These are phyloP conservation scores for Starmerella stellata DNA, from an alignment of 805 yeast species.

Conservation along the genomic window DNA sequence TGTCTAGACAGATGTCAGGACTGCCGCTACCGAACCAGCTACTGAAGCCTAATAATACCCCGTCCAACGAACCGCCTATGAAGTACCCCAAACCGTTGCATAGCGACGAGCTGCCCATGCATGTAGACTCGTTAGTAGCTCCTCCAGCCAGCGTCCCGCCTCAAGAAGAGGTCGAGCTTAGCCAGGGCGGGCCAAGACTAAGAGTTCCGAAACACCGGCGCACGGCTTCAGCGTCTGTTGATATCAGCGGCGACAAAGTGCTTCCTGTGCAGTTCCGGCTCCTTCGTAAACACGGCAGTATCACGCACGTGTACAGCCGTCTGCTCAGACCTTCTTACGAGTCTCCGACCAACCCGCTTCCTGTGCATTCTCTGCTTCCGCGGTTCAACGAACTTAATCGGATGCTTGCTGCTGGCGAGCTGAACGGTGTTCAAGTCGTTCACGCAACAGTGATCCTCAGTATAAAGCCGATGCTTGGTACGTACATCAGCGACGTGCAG, in stretches of 20 bases:
- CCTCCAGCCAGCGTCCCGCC: constrained; percentile 15
- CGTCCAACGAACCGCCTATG: constrained; percentile 10
- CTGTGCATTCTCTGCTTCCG: constrained; percentile 15
- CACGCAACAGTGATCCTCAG: constrained; percentile 21
- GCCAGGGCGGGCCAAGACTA: background rate
- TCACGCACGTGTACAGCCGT: constrained; percentile 16
- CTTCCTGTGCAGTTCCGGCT: constrained; percentile 19
- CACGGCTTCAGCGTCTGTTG: constrained; percentile 15
- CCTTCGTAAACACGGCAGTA: constrained; percentile 7
- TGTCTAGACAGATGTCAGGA: no score
- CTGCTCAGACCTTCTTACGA: constrained; percentile 23
- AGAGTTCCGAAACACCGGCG: constrained; percentile 14
- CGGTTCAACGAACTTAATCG: constrained; percentile 19
- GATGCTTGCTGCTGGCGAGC: constrained; percentile 10
- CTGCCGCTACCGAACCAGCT: no score
- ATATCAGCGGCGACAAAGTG: constrained; percentile 14
- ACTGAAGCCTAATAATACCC: no score
- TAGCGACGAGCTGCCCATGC: constrained; percentile 1
- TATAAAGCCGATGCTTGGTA: constrained; percentile 5
- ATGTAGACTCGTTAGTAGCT: constrained; percentile 6
- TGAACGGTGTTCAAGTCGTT: constrained; percentile 18
- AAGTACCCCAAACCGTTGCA: constrained; percentile 13
- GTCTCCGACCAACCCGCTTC: constrained; percentile 20
- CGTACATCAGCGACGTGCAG: constrained; percentile 15
- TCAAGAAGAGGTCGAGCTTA: background rate